Evolutionary conservation across 2,329 filamentous ascomycete genomes (phyloP), one percentile per base, ranked within the genome.

Genomic region (Blastomyces parvus): DNA sequence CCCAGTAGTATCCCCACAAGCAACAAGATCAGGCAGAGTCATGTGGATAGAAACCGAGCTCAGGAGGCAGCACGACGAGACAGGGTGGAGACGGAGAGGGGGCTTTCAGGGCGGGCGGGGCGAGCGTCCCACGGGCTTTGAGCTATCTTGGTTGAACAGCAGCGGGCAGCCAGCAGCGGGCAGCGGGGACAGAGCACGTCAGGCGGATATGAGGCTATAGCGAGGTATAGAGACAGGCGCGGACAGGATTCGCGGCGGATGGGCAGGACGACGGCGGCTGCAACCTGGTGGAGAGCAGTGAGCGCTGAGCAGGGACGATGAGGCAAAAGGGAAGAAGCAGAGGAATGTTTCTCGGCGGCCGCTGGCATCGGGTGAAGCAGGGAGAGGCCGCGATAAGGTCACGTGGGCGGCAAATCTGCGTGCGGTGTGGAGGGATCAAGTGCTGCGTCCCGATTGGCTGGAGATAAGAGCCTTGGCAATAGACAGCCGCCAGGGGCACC

Each of bases 381-480:
- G 33, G 13, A 42, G n/a, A 40, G 36, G 3, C 48, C 40, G 42
- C 2, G 25, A 48, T 48, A 46, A 46, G 22, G 57, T 59, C 57
- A 59, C 57, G 57, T 59, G 57, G 42, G 57, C 40, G 57, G 57
- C 57, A 59, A 59, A 56, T 4, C 3, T 22, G 17, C 19, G 17
- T 30, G n/a, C 19, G 2, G 14, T 6, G 30, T 46, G 7, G 57
- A 25, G 27, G 3, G 2, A 9, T n/a, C 17, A 0, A 4, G 13
- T 11, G 2, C 5, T 27, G 40, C 9, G 27, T 17, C 17, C 6
- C 36, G 40, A 48, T 59, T 59, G 57, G 57, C 38, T 40, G 40
- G 57, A 30, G 40, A n/a, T 36, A 42, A 36, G 27, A 2, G 2
- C 13, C 42, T 36, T 22, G 27, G 14, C 40, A 25, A 3, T 6